These are phyloP conservation scores for Dryas octopetala DNA, from an alignment of 306 rosid species.

Conservation along the genomic window DNA sequence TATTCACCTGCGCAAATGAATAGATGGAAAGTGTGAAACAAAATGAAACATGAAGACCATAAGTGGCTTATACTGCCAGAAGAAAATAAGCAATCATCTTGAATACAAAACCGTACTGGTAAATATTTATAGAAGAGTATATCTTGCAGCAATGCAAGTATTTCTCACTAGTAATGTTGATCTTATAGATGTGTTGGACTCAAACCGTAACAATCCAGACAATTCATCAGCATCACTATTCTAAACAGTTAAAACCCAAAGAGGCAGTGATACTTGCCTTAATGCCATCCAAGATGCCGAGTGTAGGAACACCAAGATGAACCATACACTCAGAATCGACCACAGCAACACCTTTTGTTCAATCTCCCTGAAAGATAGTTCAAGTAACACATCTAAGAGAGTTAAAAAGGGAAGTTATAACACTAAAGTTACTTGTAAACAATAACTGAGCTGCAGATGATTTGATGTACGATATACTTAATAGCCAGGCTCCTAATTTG, in stretches of 20 bases:
- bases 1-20: background rate
- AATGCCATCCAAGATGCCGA: conserved; percentile 51
- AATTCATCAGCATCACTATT: too few species aligned
- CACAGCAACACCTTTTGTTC: conserved; percentile 60
- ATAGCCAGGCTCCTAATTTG: too few species aligned
- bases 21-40: background rate
- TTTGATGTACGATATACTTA: background rate
- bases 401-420: conserved; percentile 11
- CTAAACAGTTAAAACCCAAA: background rate
- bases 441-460: conserved; percentile 52
- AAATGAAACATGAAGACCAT: background rate
- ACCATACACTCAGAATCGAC: conserved; percentile 70
- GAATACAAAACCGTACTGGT: too few species aligned
- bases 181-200: background rate
- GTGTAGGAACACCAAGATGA: conserved; percentile 76
- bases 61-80: background rate
- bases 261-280: conserved; percentile 33
- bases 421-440: conserved; percentile 59
- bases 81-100: background rate
- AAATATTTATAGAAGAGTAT: background rate
- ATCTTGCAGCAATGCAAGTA: background rate
- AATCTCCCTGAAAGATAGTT: conserved; percentile 59
- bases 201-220: background rate
- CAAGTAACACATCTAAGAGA: conserved; percentile 18
- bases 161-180: background rate